phyloP scores from a whole-genome alignment of 371 early-diverging fungal genomes.

The Basidiobolus meristosporus region DNA sequence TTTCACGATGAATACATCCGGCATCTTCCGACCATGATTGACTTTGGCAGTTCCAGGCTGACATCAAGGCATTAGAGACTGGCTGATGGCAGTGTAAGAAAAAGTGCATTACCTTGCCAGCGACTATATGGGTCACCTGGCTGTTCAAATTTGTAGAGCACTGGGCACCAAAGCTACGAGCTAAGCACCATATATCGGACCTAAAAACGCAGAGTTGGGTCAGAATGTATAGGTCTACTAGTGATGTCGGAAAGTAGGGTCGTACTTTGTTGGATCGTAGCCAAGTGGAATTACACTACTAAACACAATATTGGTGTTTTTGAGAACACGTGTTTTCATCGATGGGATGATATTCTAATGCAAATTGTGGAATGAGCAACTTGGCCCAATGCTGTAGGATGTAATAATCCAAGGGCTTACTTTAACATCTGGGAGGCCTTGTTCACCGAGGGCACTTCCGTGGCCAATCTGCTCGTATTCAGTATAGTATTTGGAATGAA shows the following conservation, averaged over 20 bases:
- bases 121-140: conserved; percentile 56
- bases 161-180: conserved; percentile 43
- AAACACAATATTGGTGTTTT: conserved; percentile 23
- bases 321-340: conserved; percentile 22
- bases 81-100: too few species aligned
- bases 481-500: too few species aligned
- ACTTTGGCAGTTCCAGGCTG: too few species aligned
- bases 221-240: conserved; percentile 14
- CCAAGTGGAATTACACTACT: conserved; percentile 30
- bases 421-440: too few species aligned
- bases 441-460: too few species aligned
- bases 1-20: too few species aligned
- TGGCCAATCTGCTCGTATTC: too few species aligned
- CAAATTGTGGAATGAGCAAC: background rate
- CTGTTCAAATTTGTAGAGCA: conserved; percentile 30
- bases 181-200: conserved; percentile 53
- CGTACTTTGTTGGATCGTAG: conserved; percentile 12
- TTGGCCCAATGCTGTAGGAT: too few species aligned
- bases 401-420: too few species aligned
- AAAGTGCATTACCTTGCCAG: conserved; percentile 30
- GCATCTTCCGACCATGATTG: too few species aligned
- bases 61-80: too few species aligned
- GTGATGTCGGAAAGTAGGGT: conserved; percentile 11
- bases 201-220: too few species aligned
- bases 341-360: conserved; percentile 12